These are phyloP conservation scores for Ustilago shanxiensis DNA, from an alignment of 1,284 basidiomycete species.

Conservation along the genomic window DNA sequence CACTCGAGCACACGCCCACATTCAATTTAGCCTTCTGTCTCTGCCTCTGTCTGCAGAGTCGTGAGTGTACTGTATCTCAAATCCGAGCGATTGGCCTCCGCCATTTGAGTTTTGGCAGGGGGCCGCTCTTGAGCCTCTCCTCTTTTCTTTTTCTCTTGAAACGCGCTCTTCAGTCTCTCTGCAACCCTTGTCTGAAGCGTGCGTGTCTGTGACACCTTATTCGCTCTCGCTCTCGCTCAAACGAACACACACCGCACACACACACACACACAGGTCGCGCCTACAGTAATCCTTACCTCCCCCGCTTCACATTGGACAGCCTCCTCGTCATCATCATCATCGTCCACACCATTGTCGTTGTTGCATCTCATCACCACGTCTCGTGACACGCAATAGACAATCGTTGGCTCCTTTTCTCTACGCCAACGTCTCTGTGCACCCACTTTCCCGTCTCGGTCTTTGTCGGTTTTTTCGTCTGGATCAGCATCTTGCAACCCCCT, in stretches of 20 bases:
- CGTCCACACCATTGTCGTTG: constrained; percentile 3
- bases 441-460: constrained; percentile 4
- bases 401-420: background rate
- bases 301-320: constrained; percentile 5
- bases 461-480: background rate
- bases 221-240: constrained; percentile 11
- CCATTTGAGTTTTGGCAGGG: background rate
- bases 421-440: background rate
- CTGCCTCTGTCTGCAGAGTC: too few relatives aligned
- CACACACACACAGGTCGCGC: constrained; percentile 7
- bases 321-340: background rate
- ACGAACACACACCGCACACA: too few relatives aligned
- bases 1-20: constrained; percentile 10
- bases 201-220: constrained; percentile 4
- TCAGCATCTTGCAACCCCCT: constrained; percentile 3
- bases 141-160: background rate
- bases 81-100: background rate
- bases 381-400: background rate
- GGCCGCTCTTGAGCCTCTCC: background rate
- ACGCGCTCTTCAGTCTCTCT: constrained; percentile 5
- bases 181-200: background rate
- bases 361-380: background rate
- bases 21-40: background rate
- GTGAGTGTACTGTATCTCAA: too few relatives aligned
- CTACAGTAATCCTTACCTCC: background rate